phyloP scores from a whole-genome alignment of 2,329 filamentous ascomycete species.

The Botrytis hyacinthi region DNA sequence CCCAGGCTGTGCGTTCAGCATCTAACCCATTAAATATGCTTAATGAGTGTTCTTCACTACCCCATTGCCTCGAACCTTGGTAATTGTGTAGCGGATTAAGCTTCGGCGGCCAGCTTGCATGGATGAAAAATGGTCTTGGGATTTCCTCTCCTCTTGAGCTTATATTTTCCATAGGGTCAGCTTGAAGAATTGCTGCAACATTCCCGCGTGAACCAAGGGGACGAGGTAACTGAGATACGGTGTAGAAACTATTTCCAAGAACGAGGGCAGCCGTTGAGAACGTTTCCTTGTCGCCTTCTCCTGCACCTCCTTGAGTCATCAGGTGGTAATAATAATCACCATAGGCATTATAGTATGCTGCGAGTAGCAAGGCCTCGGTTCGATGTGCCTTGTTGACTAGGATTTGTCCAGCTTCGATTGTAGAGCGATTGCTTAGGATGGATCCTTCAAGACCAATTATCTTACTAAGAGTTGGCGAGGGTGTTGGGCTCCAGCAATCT shows the following conservation, averaged over 20 bases:
- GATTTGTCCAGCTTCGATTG: slow-evolving; percentile 41
- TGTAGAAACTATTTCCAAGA: slow-evolving; percentile 43
- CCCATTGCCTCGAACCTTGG: slow-evolving; percentile 25
- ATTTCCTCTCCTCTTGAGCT: not conserved
- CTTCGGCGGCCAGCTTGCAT: slow-evolving; percentile 28
- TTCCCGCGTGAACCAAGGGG: slow-evolving; percentile 18
- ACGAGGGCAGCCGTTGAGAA: slow-evolving; percentile 47
- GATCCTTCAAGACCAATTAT: slow-evolving; percentile 9
- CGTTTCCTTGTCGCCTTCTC: slow-evolving; percentile 52
- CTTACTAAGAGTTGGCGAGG: slow-evolving; percentile 34
- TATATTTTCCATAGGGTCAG: slow-evolving; percentile 19
- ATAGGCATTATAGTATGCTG: slow-evolving; percentile 50
- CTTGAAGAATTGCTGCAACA: slow-evolving; percentile 26
- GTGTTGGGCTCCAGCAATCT: slow-evolving; percentile 46
- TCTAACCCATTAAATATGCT: slow-evolving; percentile 23
- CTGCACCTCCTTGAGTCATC: slow-evolving; percentile 44
- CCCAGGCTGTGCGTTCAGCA: slow-evolving; percentile 27
- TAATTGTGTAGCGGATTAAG: slow-evolving; percentile 27
- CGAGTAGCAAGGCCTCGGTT: slow-evolving; percentile 44
- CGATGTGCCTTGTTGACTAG: slow-evolving; percentile 46
- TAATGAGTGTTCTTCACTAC: slow-evolving; percentile 9
- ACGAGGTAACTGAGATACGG: slow-evolving; percentile 19
- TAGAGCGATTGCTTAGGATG: slow-evolving; percentile 37
- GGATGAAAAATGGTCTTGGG: slow-evolving; percentile 26
- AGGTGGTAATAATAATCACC: slow-evolving; percentile 34